These are phyloP conservation scores for Boletus subparvulus DNA, from an alignment of 768 basidiomycete species.

Conservation along the genomic window DNA sequence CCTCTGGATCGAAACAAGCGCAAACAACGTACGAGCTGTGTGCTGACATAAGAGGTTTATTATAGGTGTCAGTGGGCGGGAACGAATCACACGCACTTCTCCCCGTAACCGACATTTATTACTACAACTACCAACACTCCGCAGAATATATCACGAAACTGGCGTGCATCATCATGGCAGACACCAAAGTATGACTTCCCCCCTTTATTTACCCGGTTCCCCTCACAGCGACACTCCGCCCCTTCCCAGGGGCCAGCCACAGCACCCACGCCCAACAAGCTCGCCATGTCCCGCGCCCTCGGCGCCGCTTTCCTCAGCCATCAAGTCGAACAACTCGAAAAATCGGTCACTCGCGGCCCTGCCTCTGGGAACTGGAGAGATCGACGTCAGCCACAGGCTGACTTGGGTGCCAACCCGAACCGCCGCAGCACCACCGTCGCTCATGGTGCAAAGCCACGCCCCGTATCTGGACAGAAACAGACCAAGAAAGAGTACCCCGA, in stretches of 20 bases:
- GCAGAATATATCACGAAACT: neutral
- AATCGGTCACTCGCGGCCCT: slow-evolving; percentile 56
- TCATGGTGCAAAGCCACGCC: slow-evolving; percentile 25
- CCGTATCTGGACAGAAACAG: slow-evolving; percentile 17
- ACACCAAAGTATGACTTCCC: slow-evolving; percentile 13
- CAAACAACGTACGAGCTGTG: neutral
- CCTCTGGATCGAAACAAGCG: neutral
- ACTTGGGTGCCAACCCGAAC: slow-evolving; percentile 15
- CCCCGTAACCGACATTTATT: neutral
- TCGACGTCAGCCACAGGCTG: slow-evolving; percentile 33
- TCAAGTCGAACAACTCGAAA: slow-evolving; percentile 86
- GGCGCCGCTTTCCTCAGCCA: slow-evolving; percentile 86
- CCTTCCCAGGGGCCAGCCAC: slow-evolving; percentile 22
- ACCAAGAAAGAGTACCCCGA: slow-evolving; percentile 24
- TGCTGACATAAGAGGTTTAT: slow-evolving; percentile 16
- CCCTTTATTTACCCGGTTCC: no score
- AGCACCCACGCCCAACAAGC: slow-evolving; percentile 47
- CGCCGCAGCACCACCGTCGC: slow-evolving; percentile 16
- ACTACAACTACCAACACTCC: neutral
- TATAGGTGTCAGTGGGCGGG: no score
- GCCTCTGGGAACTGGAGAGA: slow-evolving; percentile 65
- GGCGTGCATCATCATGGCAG: slow-evolving; percentile 16
- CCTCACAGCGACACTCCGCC: neutral
- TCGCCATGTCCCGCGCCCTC: slow-evolving; percentile 84
- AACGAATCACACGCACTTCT: slow-evolving; percentile 1